Percentiles rank a stretch among this genome's conserved stretches.
These are phyloP conservation scores for Tulasnella sp. DNA, from an alignment of 768 basidiomycete species.

Conservation along the genomic window DNA sequence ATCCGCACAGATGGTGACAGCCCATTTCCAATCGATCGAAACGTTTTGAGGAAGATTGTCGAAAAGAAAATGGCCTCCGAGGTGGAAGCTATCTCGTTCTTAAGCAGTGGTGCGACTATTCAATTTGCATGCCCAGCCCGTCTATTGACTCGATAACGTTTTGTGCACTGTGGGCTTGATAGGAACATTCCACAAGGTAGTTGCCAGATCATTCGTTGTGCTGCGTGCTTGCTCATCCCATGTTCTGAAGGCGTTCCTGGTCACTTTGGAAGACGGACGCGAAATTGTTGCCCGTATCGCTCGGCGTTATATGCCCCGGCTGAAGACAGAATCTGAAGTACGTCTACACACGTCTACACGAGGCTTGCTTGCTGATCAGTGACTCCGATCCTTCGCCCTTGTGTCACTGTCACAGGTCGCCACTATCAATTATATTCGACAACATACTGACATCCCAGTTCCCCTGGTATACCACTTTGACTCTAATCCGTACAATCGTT, in stretches of 20 bases:
- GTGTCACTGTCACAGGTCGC: slow-evolving; percentile 36
- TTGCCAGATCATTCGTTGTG: slow-evolving; percentile 18
- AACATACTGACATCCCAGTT: slow-evolving; percentile 58
- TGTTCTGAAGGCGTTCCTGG: slow-evolving; percentile 55
- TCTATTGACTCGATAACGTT: not conserved
- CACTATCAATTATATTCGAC: slow-evolving; percentile 66
- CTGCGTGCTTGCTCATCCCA: not conserved
- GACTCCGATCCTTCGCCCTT: not conserved
- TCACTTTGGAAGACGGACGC: slow-evolving; percentile 47
- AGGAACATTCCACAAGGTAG: slow-evolving; percentile 81
- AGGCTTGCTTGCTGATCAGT: not conserved
- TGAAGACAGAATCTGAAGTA: slow-evolving; percentile 75
- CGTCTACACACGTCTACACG: not conserved
- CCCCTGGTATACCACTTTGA: slow-evolving; percentile 67
- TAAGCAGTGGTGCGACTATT: slow-evolving; percentile 52
- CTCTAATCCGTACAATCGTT: slow-evolving; percentile 69
- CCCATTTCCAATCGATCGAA: slow-evolving; percentile 66
- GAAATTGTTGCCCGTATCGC: slow-evolving; percentile 70
- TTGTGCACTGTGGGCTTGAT: no score
- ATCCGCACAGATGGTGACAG: slow-evolving; percentile 39
- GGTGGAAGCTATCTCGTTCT: slow-evolving; percentile 57
- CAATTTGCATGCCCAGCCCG: not conserved
- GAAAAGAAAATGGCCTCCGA: slow-evolving; percentile 52
- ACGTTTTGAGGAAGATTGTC: slow-evolving; percentile 63
- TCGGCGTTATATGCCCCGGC: slow-evolving; percentile 69